Evolutionary conservation across 2,329 filamentous ascomycete species (phyloP).

Genomic region (Lecanicillium sp.): DNA sequence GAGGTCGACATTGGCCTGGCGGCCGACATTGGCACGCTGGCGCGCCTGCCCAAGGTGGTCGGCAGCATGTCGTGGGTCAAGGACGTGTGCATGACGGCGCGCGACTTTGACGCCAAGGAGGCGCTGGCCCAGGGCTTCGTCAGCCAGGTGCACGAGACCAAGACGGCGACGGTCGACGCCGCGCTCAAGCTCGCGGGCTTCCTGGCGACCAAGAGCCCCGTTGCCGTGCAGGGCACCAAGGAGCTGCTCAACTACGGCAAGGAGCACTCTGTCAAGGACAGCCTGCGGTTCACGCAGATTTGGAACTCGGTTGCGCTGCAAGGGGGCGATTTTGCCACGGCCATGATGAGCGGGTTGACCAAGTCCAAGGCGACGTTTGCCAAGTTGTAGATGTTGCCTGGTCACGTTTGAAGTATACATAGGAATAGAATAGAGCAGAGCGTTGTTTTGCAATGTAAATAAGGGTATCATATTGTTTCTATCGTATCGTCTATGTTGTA

Average conservation of each 20-base stretch:
- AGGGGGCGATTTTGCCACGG: slow-evolving; percentile 66
- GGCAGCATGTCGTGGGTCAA: slow-evolving; percentile 70
- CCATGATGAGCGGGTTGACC: slow-evolving; percentile 67
- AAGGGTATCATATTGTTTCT: too few relatives aligned
- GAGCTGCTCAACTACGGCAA: slow-evolving; percentile 75
- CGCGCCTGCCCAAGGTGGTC: slow-evolving; percentile 65
- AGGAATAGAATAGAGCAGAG: neutral
- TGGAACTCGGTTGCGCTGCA: slow-evolving; percentile 86
- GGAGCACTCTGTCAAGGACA: slow-evolving; percentile 71
- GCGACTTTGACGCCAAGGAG: slow-evolving; percentile 62
- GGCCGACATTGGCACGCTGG: slow-evolving; percentile 70
- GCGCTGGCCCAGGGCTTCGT: slow-evolving; percentile 65
- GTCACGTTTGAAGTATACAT: neutral
- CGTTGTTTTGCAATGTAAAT: slow-evolving; percentile 1
- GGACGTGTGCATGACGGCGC: slow-evolving; percentile 65
- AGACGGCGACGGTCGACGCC: slow-evolving; percentile 54
- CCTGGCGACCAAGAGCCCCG: slow-evolving; percentile 75
- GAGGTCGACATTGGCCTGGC: slow-evolving; percentile 78
- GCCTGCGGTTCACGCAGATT: slow-evolving; percentile 72
- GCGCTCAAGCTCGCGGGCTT: slow-evolving; percentile 56
- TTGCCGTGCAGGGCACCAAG: slow-evolving; percentile 83
- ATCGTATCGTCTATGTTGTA: neutral
- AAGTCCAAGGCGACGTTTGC: slow-evolving; percentile 77
- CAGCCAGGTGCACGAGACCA: slow-evolving; percentile 53
- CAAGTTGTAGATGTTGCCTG: slow-evolving; percentile 54